Evolutionary conservation across 441 rosid species (phyloP), one percentile per base, ranked within the genome.

Genomic region (Adansonia grandidieri): DNA sequence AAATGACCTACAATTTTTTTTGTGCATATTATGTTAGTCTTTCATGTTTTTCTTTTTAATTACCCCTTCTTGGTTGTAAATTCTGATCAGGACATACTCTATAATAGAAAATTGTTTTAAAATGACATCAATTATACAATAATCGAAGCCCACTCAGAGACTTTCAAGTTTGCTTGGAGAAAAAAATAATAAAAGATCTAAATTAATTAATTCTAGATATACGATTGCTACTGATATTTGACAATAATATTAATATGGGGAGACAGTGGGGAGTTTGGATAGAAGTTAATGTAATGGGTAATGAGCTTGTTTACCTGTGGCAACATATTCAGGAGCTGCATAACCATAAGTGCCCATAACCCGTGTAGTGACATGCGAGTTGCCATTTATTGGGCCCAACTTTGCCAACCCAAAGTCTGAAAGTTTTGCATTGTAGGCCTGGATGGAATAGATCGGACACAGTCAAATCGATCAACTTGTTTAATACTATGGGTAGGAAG

Each of bases 361-460:
- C 7, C 89, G 86, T 0, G 98, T 95, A 32, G 98, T 87, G 3
- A 95, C 89, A 17, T 95, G 98, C 0, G 97, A 85, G 60, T 79
- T 60, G 74, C 98, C 98, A 69, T 89, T 85, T 1, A 82, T 77
- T 0, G 98, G 98, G 5, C 98, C 97, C 0, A 81, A 73, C 76
- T 91, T 95, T 0, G 98, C 98, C 28, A 95, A 77, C 40, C 98
- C 98, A 50, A 95, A 95, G 75, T 95, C 98, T 0, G 98, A 93
- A 62, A 95, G 93, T 66, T 93, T 95, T 15, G 97, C 91, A 74
- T 91, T 77, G 67, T 83, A 93, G 10, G 71, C 86, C 98, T 93
- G 83, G n/a, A 80, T 37, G 42, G 42, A 37, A 37, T 37, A 37
- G 42, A 53, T 11, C 56, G 3, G 66, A 80, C 57, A 51, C 19